Percentiles rank a stretch among this genome's conserved stretches.
Conservation (phyloP, 805 yeast species). For the Yamadazyma sp. region DNA sequence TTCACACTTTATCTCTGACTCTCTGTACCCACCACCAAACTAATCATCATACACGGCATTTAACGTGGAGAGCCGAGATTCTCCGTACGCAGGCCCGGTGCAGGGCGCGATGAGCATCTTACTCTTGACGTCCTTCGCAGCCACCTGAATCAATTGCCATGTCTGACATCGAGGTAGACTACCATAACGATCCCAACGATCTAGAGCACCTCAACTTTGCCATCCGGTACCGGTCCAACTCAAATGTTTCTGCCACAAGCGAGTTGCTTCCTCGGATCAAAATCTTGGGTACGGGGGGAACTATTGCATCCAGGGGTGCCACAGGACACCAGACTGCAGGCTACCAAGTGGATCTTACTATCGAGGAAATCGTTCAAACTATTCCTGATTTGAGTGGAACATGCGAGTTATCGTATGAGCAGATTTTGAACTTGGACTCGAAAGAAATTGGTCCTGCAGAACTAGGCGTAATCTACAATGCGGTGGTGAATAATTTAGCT, state of each 20-base stretch:
- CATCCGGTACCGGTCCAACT: conserved; percentile 36
- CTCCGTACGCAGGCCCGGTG: neutral
- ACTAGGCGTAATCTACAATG: conserved; percentile 45
- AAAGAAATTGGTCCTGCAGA: conserved; percentile 52
- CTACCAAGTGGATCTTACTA: conserved; percentile 42
- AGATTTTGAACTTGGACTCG: conserved; percentile 61
- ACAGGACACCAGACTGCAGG: conserved; percentile 44
- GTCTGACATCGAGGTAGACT: conserved; percentile 13
- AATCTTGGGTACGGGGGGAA: conserved; percentile 47
- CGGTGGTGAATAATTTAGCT: conserved; percentile 45
- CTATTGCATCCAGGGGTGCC: conserved; percentile 45
- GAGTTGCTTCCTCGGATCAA: conserved; percentile 33
- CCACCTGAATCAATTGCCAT: neutral
- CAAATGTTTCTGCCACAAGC: conserved; percentile 13
- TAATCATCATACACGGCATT: conserved; percentile 8
- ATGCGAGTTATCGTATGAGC: conserved; percentile 61
- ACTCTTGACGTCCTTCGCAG: neutral
- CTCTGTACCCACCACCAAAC: neutral
- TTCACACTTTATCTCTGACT: no score
- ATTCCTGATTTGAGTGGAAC: conserved; percentile 57
- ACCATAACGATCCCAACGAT: conserved; percentile 26
- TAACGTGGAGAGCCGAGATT: conserved; percentile 1
- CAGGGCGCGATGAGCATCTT: conserved; percentile 7
- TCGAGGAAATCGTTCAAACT: conserved; percentile 49
- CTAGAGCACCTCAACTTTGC: conserved; percentile 33